Evolutionary conservation across 345 rosid genomes (phyloP).

Genomic region (Ricinus communis): DNA sequence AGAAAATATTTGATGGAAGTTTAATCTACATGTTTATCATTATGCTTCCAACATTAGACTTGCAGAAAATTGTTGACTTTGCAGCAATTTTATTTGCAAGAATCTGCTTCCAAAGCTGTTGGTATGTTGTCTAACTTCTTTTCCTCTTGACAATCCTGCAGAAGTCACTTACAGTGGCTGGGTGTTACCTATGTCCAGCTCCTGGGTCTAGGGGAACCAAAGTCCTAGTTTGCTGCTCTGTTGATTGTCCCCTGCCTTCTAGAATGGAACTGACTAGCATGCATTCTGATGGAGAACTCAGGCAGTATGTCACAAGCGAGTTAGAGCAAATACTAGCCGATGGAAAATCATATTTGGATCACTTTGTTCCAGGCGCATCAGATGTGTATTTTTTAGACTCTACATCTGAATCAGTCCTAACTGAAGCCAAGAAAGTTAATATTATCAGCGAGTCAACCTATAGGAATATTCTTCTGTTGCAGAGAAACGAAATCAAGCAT

Average conservation of each 20-base stretch:
- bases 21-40: neutral
- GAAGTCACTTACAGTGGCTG: constrained; percentile 90
- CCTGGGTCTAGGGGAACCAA: constrained; percentile 83
- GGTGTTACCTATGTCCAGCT: constrained; percentile 89
- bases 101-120: too few relatives aligned
- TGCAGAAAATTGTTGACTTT: neutral
- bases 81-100: neutral
- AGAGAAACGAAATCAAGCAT: constrained; percentile 58
- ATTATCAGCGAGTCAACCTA: constrained; percentile 66
- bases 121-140: constrained; percentile 5
- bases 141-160: constrained; percentile 33
- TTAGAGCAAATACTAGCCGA: constrained; percentile 43
- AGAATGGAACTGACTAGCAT: constrained; percentile 41
- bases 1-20: neutral
- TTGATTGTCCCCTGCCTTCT: constrained; percentile 55
- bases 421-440: constrained; percentile 63
- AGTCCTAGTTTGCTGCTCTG: constrained; percentile 72
- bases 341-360: constrained; percentile 42
- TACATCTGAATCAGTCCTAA: constrained; percentile 51
- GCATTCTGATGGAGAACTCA: constrained; percentile 29
- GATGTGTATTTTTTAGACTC: constrained; percentile 47
- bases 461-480: constrained; percentile 42
- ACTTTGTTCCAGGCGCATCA: constrained; percentile 34
- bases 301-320: constrained; percentile 25
- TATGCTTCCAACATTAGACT: neutral